These are phyloP conservation scores for Heritiera fomes DNA, from an alignment of 345 rosid species.

Conservation along the genomic window DNA sequence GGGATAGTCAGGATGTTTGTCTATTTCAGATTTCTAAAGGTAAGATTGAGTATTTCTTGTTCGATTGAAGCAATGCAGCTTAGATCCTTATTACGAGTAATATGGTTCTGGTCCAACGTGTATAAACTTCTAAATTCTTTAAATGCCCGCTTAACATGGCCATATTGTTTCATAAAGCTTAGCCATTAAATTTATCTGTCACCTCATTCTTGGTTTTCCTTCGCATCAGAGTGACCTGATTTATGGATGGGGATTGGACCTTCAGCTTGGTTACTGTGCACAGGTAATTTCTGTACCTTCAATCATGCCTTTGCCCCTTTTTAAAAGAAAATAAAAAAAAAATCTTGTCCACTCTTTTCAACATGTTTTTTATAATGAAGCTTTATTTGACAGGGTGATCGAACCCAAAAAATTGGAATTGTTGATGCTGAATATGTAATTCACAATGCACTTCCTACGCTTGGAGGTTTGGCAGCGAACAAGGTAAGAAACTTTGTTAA, in stretches of 20 bases:
- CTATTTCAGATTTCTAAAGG: not conserved
- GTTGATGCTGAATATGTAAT: conserved; percentile 74
- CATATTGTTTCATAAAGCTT: not conserved
- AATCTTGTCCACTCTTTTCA: not conserved
- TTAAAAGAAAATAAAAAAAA: not conserved
- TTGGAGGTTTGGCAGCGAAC: conserved; percentile 50
- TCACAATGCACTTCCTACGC: conserved; percentile 66
- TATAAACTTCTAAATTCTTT: not conserved
- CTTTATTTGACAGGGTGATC: conserved; percentile 57
- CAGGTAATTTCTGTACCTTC: conserved; percentile 45
- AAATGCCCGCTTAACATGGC: not conserved
- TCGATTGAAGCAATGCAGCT: conserved; percentile 10
- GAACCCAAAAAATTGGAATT: conserved; percentile 63
- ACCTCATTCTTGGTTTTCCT: not conserved
- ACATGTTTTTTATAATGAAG: not conserved
- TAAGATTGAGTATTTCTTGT: not conserved
- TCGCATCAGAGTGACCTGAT: conserved; percentile 63
- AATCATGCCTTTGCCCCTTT: not conserved
- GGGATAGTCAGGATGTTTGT: not conserved
- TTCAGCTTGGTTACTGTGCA: conserved; percentile 76
- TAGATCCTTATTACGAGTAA: not conserved
- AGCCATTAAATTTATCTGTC: not conserved
- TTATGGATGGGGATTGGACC: conserved; percentile 80
- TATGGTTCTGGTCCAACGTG: not conserved
- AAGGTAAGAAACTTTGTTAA: conserved; percentile 36